A percentile compares a stretch with the other conserved stretches of the same genome.
These are phyloP conservation scores for Bacidia gigantensis DNA, from an alignment of 495 filamentous ascomycete genomes.

Conservation along the genomic window DNA sequence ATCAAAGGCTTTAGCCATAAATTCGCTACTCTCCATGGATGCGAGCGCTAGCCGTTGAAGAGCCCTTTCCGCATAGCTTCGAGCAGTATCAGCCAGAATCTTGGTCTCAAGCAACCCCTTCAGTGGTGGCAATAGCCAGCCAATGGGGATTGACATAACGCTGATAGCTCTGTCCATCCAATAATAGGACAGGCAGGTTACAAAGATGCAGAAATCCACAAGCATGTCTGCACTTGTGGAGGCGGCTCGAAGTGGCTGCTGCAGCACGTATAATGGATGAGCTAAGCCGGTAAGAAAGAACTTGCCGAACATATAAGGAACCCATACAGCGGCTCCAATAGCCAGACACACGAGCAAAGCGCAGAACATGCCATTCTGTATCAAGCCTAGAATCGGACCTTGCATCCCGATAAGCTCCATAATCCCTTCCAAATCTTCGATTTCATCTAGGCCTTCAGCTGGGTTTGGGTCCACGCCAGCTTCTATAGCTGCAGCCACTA, in stretches of 20 bases:
- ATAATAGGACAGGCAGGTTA: slow-evolving; percentile 42
- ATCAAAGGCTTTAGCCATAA: slow-evolving; percentile 31
- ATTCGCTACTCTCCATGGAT: slow-evolving; percentile 7
- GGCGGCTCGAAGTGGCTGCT: slow-evolving; percentile 54
- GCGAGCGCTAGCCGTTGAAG: slow-evolving; percentile 16
- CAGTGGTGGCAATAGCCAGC: slow-evolving; percentile 28
- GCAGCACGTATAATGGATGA: slow-evolving; percentile 57
- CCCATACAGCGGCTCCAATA: slow-evolving; percentile 68
- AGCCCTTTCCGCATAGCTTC: slow-evolving; percentile 22
- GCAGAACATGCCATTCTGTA: slow-evolving; percentile 92
- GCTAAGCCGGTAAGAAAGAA: slow-evolving; percentile 64
- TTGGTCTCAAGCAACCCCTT: slow-evolving; percentile 28
- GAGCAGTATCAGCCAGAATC: slow-evolving; percentile 12
- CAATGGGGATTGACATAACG: slow-evolving; percentile 32
- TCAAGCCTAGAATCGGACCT: slow-evolving; percentile 72
- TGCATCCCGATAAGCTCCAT: slow-evolving; percentile 95
- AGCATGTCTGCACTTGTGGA: slow-evolving; percentile 59
- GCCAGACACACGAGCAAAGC: slow-evolving; percentile 78
- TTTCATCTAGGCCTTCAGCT: slow-evolving; percentile 56
- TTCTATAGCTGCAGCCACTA: slow-evolving; percentile 27
- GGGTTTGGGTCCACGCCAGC: slow-evolving; percentile 45
- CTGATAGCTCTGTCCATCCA: slow-evolving; percentile 33
- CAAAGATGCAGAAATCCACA: slow-evolving; percentile 45
- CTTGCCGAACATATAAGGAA: slow-evolving; percentile 85
- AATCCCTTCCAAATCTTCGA: slow-evolving; percentile 94